A percentile compares a stretch with the other conserved stretches of the same genome.
Conservation (phyloP, 345 rosid genomes). For the Mallotus nudiflorus region DNA sequence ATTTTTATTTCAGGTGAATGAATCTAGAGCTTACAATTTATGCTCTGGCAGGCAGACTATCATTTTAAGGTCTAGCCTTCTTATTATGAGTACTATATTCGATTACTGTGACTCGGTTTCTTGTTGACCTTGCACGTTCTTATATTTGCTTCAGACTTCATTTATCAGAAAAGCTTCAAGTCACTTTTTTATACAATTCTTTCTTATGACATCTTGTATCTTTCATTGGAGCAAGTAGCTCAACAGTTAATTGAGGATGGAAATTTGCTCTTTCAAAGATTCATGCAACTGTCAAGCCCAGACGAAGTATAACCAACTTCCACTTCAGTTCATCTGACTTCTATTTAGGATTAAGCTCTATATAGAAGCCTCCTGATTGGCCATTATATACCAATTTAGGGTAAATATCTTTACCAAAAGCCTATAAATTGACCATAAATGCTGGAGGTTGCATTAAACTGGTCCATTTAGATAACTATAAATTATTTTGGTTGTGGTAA, state of each 20-base stretch:
- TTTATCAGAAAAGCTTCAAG: not conserved
- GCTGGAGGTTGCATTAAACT: not conserved
- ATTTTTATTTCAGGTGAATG: conserved; percentile 67
- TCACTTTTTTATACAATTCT: not conserved
- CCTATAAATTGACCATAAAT: not conserved
- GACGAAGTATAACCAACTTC: not conserved
- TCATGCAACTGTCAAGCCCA: conserved; percentile 1
- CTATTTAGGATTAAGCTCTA: not conserved
- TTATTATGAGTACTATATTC: not conserved
- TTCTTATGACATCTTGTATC: not conserved
- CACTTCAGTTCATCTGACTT: not conserved
- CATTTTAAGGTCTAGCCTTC: conserved; percentile 53
- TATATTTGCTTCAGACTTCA: not conserved
- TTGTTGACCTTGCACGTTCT: conserved; percentile 1
- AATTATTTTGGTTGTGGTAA: not conserved
- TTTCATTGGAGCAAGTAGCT: not conserved
- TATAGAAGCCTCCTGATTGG: not conserved
- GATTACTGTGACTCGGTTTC: not conserved
- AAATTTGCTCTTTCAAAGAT: not conserved
- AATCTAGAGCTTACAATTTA: conserved; percentile 56
- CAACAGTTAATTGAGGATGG: not conserved
- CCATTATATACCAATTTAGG: not conserved
- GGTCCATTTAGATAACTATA: not conserved
- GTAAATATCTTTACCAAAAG: not conserved
- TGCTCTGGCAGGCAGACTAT: conserved; percentile 53